phyloP scores from a whole-genome alignment of 495 filamentous ascomycete genomes.

The Pseudevernia furfuracea region DNA sequence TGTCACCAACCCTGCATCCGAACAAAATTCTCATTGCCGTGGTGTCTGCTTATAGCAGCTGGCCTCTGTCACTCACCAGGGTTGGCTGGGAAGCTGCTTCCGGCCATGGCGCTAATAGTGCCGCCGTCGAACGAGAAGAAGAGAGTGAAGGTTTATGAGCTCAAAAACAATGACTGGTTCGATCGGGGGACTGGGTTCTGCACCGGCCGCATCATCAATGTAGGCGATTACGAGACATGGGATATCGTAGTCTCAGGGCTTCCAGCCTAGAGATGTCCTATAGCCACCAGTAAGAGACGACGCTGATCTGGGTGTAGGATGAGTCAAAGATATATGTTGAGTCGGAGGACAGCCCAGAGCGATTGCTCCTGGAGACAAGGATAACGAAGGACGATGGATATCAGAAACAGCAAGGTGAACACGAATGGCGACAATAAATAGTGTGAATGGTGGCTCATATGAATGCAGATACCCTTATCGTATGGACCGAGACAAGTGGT shows the following conservation, averaged over 20 bases:
- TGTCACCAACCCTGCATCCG: not conserved
- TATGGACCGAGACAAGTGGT: conserved; percentile 86
- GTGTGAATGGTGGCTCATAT: conserved; percentile 16
- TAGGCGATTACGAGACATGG: conserved; percentile 42
- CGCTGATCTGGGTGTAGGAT: conserved; percentile 43
- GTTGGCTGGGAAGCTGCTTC: not conserved
- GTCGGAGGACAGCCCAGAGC: conserved; percentile 81
- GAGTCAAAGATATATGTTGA: conserved; percentile 85
- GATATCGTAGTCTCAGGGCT: not conserved
- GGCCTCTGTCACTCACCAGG: not conserved
- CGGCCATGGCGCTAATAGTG: conserved; percentile 77
- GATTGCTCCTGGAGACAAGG: conserved; percentile 75
- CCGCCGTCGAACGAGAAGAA: conserved; percentile 79
- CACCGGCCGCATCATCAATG: conserved; percentile 65
- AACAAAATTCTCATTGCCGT: not conserved
- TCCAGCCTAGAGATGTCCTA: not conserved
- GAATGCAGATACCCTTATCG: conserved; percentile 79
- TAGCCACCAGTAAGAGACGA: not conserved
- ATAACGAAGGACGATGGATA: conserved; percentile 94
- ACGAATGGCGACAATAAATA: conserved; percentile 3
- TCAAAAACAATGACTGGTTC: conserved; percentile 98
- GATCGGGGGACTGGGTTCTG: conserved; percentile 97
- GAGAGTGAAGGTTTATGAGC: conserved; percentile 98
- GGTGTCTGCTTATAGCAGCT: not conserved
- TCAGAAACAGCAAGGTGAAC: conserved; percentile 84